Evolutionary conservation across 2,329 filamentous ascomycete species (phyloP).

Genomic region (Phialophora verrucosa): DNA sequence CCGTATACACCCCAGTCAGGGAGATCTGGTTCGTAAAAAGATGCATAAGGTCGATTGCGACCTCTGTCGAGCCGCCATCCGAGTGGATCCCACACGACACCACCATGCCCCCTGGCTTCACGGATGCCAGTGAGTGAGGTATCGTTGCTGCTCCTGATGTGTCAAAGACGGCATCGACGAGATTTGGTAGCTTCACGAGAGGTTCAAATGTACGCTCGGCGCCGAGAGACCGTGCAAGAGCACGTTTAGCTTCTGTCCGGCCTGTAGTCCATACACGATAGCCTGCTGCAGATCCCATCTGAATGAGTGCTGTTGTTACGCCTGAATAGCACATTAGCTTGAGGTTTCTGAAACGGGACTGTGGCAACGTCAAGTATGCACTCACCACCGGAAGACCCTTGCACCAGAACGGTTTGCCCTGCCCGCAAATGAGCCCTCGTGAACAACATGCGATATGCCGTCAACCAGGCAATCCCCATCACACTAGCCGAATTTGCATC

Average conservation of each 20-base stretch:
- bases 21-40: conserved; percentile 24
- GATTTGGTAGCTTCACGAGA: conserved; percentile 20
- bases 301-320: conserved; percentile 31
- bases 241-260: conserved; percentile 27
- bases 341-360: neutral
- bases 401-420: conserved; percentile 30
- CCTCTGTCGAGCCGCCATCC: conserved; percentile 16
- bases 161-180: conserved; percentile 34
- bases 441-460: conserved; percentile 33
- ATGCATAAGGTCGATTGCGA: conserved; percentile 23
- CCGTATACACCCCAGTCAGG: conserved; percentile 29
- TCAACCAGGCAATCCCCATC: conserved; percentile 34
- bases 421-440: conserved; percentile 24
- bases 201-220: conserved; percentile 31
- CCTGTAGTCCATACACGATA: conserved; percentile 31
- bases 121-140: conserved; percentile 25
- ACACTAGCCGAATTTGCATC: conserved; percentile 28
- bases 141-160: conserved; percentile 28
- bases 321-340: conserved; percentile 16
- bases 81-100: conserved; percentile 33
- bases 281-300: conserved; percentile 30
- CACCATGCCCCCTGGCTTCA: conserved; percentile 29
- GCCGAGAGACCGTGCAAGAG: conserved; percentile 19
- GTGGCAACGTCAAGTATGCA: neutral
- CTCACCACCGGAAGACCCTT: conserved; percentile 33